Conservation (phyloP, 1,284 basidiomycete genomes). For the Microbotryomycetes sp. region DNA sequence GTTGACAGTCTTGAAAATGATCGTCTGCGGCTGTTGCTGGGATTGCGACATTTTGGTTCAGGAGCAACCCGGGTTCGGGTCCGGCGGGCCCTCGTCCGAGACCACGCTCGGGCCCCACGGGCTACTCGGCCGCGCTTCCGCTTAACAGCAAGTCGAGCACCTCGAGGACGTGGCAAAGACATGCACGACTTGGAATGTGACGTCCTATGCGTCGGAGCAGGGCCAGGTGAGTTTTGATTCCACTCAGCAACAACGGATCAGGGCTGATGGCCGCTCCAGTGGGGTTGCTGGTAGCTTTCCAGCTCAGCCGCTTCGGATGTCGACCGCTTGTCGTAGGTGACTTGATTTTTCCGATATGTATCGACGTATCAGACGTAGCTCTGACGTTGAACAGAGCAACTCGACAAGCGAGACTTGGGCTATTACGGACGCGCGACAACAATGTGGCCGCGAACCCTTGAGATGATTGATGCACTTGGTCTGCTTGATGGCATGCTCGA, state of each 20-base stretch:
- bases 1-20: constrained; percentile 16
- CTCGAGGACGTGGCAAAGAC: too few relatives aligned
- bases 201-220: neutral
- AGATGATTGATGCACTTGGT: constrained; percentile 19
- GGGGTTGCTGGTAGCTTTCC: neutral
- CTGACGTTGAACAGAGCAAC: constrained; percentile 7
- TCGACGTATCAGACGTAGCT: neutral
- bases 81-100: too few relatives aligned
- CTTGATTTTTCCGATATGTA: neutral
- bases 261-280: neutral
- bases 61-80: too few relatives aligned
- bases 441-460: constrained; percentile 19
- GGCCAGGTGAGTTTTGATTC: neutral
- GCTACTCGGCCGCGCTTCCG: too few relatives aligned
- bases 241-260: neutral
- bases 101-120: too few relatives aligned
- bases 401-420: constrained; percentile 12
- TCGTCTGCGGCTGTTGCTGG: neutral
- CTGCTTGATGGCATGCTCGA: constrained; percentile 13
- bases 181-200: neutral
- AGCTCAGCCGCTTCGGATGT: neutral
- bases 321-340: neutral
- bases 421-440: constrained; percentile 17
- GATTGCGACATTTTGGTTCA: too few relatives aligned
- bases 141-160: too few relatives aligned